Conservation (phyloP, 306 rosid genomes). For the Lathyrus aphaca region DNA sequence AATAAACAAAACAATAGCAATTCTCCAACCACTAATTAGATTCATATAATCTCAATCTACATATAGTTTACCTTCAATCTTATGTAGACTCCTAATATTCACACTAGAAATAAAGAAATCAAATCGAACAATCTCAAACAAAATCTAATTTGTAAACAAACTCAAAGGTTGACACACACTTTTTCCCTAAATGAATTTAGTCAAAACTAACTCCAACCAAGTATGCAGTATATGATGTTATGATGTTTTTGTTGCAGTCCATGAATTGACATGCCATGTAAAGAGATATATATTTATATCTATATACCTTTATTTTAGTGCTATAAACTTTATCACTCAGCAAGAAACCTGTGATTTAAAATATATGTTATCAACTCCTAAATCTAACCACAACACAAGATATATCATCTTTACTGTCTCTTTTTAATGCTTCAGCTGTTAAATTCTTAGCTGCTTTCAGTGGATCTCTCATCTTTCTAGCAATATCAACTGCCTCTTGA, state of each 20-base stretch:
- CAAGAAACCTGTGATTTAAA: conserved; percentile 18
- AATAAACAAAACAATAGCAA: conserved; percentile 32
- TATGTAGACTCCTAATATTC: conserved; percentile 40
- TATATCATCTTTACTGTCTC: conserved; percentile 92
- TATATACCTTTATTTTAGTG: conserved; percentile 6
- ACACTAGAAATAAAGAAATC: conserved; percentile 44
- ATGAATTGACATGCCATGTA: conserved; percentile 22
- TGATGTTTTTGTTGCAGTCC: not conserved
- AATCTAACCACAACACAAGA: conserved; percentile 86
- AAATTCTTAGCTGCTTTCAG: conserved; percentile 85
- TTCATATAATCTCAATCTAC: conserved; percentile 42
- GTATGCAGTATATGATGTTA: conserved; percentile 35
- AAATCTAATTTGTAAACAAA: conserved; percentile 39
- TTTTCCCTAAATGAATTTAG: conserved; percentile 37
- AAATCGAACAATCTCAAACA: conserved; percentile 58
- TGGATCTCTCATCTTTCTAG: conserved; percentile 69
- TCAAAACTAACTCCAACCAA: conserved; percentile 33
- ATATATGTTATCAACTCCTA: conserved; percentile 44
- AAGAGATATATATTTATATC: conserved; percentile 1
- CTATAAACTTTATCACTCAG: conserved; percentile 38
- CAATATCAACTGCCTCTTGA: conserved; percentile 94
- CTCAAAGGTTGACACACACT: conserved; percentile 43
- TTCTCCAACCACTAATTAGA: conserved; percentile 38
- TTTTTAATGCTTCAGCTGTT: conserved; percentile 76
- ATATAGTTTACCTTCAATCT: conserved; percentile 18